Percentiles rank a stretch among this genome's conserved stretches.
phyloP scores from a whole-genome alignment of 768 basidiomycete species.

The Russula earlei region DNA sequence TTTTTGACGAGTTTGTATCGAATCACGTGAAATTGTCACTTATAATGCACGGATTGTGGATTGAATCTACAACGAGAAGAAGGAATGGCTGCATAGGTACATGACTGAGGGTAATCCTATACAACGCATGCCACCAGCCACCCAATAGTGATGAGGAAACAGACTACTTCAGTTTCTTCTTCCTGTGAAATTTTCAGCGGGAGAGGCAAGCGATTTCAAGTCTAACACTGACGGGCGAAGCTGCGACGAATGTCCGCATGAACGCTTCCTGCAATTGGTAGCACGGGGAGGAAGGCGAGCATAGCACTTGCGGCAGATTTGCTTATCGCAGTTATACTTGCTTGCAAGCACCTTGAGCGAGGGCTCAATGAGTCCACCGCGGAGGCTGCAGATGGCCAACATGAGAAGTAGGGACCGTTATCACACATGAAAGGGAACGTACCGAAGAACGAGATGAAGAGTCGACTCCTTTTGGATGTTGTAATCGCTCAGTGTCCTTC shows the following conservation, averaged over 20 bases:
- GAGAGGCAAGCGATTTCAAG: not conserved
- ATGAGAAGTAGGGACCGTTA: not conserved
- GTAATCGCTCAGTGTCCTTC: conserved; percentile 92
- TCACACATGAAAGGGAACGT: conserved; percentile 24
- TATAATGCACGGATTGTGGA: not conserved
- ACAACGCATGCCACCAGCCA: not conserved
- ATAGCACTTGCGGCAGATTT: conserved; percentile 99
- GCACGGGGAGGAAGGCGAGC: conserved; percentile 98
- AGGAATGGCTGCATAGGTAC: conserved; percentile 12
- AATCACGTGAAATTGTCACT: not conserved
- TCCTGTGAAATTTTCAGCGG: conserved; percentile 35
- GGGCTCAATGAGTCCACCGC: conserved; percentile 98
- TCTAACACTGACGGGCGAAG: conserved; percentile 70
- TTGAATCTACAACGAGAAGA: not conserved
- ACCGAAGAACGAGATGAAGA: conserved; percentile 95
- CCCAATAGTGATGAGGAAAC: conserved; percentile 9
- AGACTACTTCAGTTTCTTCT: conserved; percentile 93
- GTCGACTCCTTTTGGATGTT: conserved; percentile 99
- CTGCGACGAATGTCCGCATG: conserved; percentile 84
- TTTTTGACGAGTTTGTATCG: not conserved
- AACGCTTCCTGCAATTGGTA: conserved; percentile 97
- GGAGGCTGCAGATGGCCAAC: conserved; percentile 47
- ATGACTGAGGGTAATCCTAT: not conserved
- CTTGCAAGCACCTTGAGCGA: conserved; percentile 94
- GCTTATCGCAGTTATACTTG: conserved; percentile 99